A percentile compares a stretch with the other conserved stretches of the same genome.
These are phyloP conservation scores for Wallacemonas rigidus DNA, from an alignment of 208 protist genomes.

Conservation along the genomic window DNA sequence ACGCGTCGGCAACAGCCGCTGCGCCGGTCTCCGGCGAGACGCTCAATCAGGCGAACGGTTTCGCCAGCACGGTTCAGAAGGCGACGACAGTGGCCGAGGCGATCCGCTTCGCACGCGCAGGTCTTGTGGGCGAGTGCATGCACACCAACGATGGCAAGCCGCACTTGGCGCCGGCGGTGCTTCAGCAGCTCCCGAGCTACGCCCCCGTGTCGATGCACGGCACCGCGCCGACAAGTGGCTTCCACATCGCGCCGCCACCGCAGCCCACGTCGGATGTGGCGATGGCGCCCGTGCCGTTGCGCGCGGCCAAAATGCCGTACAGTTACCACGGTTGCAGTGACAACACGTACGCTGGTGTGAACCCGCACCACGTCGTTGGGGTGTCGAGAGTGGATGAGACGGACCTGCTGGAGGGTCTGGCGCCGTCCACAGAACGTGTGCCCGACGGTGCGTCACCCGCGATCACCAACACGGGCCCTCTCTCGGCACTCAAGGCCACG, in stretches of 20 bases:
- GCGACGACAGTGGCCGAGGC: constrained; percentile 34
- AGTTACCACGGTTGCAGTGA: not conserved
- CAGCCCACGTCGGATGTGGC: not conserved
- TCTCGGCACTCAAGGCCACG: constrained; percentile 9
- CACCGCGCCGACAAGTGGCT: not conserved
- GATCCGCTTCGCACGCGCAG: constrained; percentile 34
- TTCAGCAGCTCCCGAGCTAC: constrained; percentile 14
- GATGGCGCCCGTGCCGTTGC: not conserved
- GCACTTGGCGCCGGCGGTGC: constrained; percentile 16
- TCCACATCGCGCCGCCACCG: not conserved
- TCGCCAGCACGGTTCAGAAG: not conserved
- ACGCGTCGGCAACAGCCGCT: not conserved
- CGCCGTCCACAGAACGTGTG: not conserved
- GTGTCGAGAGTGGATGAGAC: too few relatives aligned
- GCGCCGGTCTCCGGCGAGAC: not conserved
- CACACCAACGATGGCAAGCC: constrained; percentile 32
- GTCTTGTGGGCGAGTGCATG: constrained; percentile 32
- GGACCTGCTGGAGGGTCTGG: too few relatives aligned
- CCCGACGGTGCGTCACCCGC: too few relatives aligned
- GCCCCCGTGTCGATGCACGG: constrained; percentile 11
- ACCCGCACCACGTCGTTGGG: too few relatives aligned
- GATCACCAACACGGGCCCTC: too few relatives aligned
- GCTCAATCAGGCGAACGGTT: not conserved
- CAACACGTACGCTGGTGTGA: too few relatives aligned
- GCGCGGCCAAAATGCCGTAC: not conserved